Conservation (phyloP, 1,284 basidiomycete species). For the Apiotrichum gracile region DNA sequence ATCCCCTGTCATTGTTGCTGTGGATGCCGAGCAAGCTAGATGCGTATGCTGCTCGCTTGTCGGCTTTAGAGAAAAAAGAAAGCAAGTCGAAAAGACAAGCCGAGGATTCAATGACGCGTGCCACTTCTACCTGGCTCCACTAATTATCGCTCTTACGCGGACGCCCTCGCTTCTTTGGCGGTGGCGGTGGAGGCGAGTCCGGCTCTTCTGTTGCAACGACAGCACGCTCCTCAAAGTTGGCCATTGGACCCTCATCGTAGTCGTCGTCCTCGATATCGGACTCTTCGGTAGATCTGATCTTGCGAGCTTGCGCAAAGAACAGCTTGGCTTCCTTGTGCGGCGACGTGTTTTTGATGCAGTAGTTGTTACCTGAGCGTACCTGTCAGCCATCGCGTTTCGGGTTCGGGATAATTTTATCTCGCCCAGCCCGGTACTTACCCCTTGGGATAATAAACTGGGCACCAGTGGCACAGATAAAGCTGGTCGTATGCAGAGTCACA, state of each 20-base stretch:
- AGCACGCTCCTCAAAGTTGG: no score
- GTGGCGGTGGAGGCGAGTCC: background rate
- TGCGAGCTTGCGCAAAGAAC: slow-evolving; percentile 90
- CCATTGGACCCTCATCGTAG: background rate
- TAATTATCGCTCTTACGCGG: background rate
- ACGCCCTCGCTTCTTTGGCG: background rate
- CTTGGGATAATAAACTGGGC: slow-evolving; percentile 87
- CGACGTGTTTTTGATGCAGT: slow-evolving; percentile 81
- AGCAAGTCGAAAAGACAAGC: no score
- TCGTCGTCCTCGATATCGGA: slow-evolving; percentile 23
- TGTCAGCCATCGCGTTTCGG: background rate
- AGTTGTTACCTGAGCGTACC: slow-evolving; percentile 70
- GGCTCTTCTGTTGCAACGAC: background rate
- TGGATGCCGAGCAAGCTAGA: no score
- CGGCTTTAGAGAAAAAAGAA: no score
- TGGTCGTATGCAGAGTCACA: slow-evolving; percentile 72
- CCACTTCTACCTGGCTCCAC: no score
- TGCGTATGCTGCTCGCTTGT: no score
- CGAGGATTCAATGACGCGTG: no score
- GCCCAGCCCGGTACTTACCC: slow-evolving; percentile 53
- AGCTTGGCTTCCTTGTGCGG: slow-evolving; percentile 66
- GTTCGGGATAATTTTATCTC: background rate
- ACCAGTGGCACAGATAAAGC: slow-evolving; percentile 70
- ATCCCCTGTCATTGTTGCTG: no score
- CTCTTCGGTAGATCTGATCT: slow-evolving; percentile 52